A percentile compares a stretch with the other conserved stretches of the same genome.
phyloP scores from a whole-genome alignment of 169 alveolate genomes.

The Plasmodium vivax region DNA sequence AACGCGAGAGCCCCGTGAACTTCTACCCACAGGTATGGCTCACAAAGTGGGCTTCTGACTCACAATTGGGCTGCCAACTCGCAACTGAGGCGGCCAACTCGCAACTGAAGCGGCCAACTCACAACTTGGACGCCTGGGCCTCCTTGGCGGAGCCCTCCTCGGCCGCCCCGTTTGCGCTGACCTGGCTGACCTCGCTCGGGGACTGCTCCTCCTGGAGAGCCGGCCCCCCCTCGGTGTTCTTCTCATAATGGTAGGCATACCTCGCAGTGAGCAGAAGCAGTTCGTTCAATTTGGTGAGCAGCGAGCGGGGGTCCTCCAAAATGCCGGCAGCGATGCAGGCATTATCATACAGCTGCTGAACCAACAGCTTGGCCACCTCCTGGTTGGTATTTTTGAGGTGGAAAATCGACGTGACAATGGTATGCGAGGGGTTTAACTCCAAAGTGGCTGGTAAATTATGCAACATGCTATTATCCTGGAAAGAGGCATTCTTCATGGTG shows the following conservation, averaged over 20 bases:
- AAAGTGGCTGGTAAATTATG: constrained; percentile 85
- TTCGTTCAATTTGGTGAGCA: constrained; percentile 88
- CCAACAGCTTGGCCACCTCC: constrained; percentile 85
- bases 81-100: no score
- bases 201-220: not conserved
- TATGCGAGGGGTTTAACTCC: constrained; percentile 89
- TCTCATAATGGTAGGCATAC: constrained; percentile 82
- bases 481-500: constrained; percentile 83
- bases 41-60: not conserved
- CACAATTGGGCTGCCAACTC: not conserved
- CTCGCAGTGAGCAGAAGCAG: constrained; percentile 84
- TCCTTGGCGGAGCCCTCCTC: not conserved
- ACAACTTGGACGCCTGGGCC: not conserved
- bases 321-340: constrained; percentile 94
- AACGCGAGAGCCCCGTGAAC: not conserved
- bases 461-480: constrained; percentile 80
- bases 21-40: not conserved
- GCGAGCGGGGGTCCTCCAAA: constrained; percentile 92
- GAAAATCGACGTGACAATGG: constrained; percentile 77
- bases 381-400: constrained; percentile 81
- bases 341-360: constrained; percentile 89
- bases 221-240: constrained; percentile 6
- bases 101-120: not conserved
- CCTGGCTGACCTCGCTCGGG: not conserved
- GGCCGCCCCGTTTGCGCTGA: not conserved